A percentile compares a stretch with the other conserved stretches of the same genome.
These are phyloP conservation scores for Calonectria multiphialidica DNA, from an alignment of 2,329 filamentous ascomycete species.

Conservation along the genomic window DNA sequence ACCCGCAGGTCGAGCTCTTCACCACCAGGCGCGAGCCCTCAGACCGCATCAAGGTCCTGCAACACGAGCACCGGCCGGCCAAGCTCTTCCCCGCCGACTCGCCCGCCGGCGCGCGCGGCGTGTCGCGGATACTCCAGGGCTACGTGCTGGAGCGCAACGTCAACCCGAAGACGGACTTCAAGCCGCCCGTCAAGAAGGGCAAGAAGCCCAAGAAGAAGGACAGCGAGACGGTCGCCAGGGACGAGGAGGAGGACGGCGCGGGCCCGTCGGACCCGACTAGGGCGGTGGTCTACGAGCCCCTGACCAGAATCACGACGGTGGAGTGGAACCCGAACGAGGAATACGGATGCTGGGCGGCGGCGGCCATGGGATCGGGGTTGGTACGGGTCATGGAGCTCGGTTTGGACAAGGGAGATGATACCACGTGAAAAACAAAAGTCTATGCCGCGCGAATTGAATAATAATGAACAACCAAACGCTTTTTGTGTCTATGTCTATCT, in stretches of 20 bases:
- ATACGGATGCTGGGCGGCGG: conserved; percentile 76
- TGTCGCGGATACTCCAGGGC: conserved; percentile 63
- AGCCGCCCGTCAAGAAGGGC: conserved; percentile 51
- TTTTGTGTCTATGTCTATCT: neutral
- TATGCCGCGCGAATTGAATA: neutral
- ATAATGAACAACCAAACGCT: neutral
- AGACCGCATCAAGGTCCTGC: conserved; percentile 57
- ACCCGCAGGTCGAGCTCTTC: conserved; percentile 53
- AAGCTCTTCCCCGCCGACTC: conserved; percentile 44
- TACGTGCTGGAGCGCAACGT: conserved; percentile 64
- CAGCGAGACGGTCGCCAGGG: conserved; percentile 45
- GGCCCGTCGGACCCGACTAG: conserved; percentile 53
- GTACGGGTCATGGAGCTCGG: conserved; percentile 76
- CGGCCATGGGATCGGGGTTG: conserved; percentile 75
- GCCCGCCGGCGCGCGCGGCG: conserved; percentile 54
- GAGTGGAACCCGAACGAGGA: conserved; percentile 77
- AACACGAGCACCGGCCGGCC: conserved; percentile 64
- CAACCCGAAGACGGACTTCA: conserved; percentile 57
- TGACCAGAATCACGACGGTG: conserved; percentile 71
- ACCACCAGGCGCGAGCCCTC: conserved; percentile 48
- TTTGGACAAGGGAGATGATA: conserved; percentile 50
- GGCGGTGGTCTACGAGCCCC: conserved; percentile 70
- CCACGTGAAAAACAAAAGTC: conserved; percentile 11
- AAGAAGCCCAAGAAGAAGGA: conserved; percentile 53
- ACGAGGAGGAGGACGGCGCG: conserved; percentile 49